Evolutionary conservation across 2,329 filamentous ascomycete genomes (phyloP).

Genomic region (Diaporthe batatas): DNA sequence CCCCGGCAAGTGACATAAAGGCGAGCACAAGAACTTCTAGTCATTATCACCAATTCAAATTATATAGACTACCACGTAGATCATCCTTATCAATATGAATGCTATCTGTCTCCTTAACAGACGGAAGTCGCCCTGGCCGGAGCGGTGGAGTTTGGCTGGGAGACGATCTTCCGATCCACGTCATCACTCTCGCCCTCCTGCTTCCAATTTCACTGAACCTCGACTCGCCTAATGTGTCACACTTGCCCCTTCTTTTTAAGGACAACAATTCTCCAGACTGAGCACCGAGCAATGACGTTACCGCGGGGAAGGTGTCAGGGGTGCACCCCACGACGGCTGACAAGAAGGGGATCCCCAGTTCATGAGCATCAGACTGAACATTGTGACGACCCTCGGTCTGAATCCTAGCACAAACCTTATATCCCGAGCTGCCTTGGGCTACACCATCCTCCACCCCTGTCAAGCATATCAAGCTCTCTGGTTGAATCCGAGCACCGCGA

Average conservation of each 20-base stretch:
- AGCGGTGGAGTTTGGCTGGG: background rate
- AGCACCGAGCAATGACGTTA: background rate
- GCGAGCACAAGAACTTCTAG: background rate
- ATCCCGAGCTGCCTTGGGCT: background rate
- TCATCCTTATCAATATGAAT: background rate
- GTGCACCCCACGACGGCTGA: background rate
- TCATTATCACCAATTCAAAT: background rate
- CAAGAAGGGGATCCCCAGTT: background rate
- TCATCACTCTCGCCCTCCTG: background rate
- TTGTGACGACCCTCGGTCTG: background rate
- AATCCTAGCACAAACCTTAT: background rate
- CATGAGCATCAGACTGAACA: background rate
- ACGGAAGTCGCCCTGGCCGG: background rate
- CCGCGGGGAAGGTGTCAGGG: background rate
- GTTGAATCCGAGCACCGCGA: background rate
- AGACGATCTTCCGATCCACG: constrained; percentile 9
- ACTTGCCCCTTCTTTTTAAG: background rate
- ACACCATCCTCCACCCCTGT: background rate
- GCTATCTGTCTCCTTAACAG: too few relatives aligned
- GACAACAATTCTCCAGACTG: background rate
- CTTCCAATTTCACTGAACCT: background rate
- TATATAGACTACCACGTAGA: background rate
- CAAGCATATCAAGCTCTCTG: constrained; percentile 24
- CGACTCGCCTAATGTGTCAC: background rate
- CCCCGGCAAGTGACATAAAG: background rate